These are phyloP conservation scores for Xerophyta viscosa DNA, from an alignment of 106 monocot species.

Conservation along the genomic window DNA sequence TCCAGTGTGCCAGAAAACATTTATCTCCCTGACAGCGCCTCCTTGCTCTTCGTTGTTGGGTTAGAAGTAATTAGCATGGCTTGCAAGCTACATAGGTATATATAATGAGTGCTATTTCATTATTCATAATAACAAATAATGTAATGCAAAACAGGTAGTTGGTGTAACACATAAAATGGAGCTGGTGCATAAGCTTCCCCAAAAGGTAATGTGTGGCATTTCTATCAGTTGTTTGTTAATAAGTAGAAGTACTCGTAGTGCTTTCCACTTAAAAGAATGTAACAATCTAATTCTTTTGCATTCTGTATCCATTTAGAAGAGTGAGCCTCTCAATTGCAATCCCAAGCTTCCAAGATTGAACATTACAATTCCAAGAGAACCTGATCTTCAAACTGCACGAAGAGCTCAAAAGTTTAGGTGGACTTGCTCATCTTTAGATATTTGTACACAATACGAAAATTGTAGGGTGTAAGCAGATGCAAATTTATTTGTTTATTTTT, in stretches of 20 bases:
- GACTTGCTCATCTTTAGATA: background rate
- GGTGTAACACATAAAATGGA: constrained; percentile 24
- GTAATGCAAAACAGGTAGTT: constrained; percentile 24
- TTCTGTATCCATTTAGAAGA: constrained; percentile 26
- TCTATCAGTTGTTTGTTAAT: background rate
- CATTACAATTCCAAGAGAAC: constrained; percentile 76
- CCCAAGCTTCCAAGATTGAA: constrained; percentile 31
- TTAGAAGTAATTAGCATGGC: no score
- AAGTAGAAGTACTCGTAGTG: no score
- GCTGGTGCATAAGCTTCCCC: constrained; percentile 58
- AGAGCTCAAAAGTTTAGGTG: constrained; percentile 48
- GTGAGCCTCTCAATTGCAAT: constrained; percentile 13
- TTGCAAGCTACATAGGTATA: constrained; percentile 18
- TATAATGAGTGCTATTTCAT: background rate
- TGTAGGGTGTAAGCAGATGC: no score
- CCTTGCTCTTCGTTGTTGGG: no score
- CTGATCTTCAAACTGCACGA: constrained; percentile 63
- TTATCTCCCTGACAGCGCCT: no score
- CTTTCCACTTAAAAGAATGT: no score
- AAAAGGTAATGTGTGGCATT: constrained; percentile 35
- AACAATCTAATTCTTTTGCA: background rate
- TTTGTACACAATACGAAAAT: background rate
- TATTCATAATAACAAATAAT: background rate
- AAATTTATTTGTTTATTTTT: no score
- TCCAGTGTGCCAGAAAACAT: no score